Evolutionary conservation across 2,329 filamentous ascomycete genomes (phyloP), one percentile per base, ranked within the genome.

Genomic region (Tympanopsis confertula): DNA sequence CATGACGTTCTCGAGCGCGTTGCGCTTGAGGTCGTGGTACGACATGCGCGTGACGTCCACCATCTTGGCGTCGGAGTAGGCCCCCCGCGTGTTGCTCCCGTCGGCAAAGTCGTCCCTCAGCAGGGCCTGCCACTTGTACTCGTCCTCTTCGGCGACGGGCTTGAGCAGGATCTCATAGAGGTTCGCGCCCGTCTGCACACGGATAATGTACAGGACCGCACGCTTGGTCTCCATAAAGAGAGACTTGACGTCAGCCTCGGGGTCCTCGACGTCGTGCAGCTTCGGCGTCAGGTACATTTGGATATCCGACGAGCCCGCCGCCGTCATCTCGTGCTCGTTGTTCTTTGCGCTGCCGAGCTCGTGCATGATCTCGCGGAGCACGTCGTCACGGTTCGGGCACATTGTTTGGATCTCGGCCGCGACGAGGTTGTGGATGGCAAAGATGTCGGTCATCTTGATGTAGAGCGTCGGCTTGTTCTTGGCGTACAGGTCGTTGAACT

Each of bases 161-260:
- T 91, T 93, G 45, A 94, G 82, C 48, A 98, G 75, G 44, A 98
- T 94, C 44, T 96, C 88, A 57, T 95, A 78, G n/a, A 98, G 73
- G 50, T 89, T 94, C 37, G 79, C 66, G 5, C 91, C 91, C 2
- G 85, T 86, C 59, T 98, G 93, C 26, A 98, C 83, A 41, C 91
- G 83, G 53, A 98, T 96, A 56, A 98, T 96, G 60, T 96, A 98
- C 44, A 98, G 67, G 29, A 96, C 83, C 53, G 91, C 94, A 50
- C 91, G 80, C 64, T 98, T 98, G 3, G 91, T 96, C 62, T 96
- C 91, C 78, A 95, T 96, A 57, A 96, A 95, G 3, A 98, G 70
- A 2, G 87, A 72, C 61, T 96, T 95, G 44, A 91, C 70, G 42
- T 91, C 84, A 3, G 88, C 86, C 52, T 96, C 89, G 3, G 91